Conservation (phyloP, 2,329 filamentous ascomycete species). For the Aspergillus sp. region DNA sequence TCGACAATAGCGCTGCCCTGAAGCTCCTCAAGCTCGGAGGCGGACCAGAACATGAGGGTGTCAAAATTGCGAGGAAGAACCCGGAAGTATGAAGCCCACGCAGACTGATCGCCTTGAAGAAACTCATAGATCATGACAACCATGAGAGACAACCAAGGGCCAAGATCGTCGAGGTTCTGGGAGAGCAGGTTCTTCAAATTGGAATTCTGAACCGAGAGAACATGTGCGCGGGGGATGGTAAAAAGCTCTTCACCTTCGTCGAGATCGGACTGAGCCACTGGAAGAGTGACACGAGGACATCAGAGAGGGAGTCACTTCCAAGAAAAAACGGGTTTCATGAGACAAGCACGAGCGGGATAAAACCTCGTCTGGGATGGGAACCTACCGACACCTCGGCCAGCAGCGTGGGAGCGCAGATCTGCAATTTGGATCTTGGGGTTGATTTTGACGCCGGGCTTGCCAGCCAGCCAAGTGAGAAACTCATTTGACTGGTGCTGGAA, state of each 20-base stretch:
- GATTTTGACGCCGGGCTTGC: slow-evolving; percentile 54
- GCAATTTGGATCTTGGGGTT: slow-evolving; percentile 60
- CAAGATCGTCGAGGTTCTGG: slow-evolving; percentile 53
- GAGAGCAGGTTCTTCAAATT: slow-evolving; percentile 62
- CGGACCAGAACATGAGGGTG: slow-evolving; percentile 87
- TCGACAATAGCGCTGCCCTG: slow-evolving; percentile 74
- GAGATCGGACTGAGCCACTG: slow-evolving; percentile 73
- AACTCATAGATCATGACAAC: slow-evolving; percentile 79
- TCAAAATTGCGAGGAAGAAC: slow-evolving; percentile 73
- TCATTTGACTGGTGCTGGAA: slow-evolving; percentile 51
- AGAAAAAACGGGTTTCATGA: slow-evolving; percentile 13
- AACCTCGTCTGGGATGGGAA: slow-evolving; percentile 28
- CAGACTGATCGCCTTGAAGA: slow-evolving; percentile 60
- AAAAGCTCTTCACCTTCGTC: slow-evolving; percentile 75
- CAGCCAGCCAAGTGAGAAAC: slow-evolving; percentile 61
- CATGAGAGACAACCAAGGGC: slow-evolving; percentile 64
- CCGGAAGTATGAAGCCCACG: slow-evolving; percentile 77
- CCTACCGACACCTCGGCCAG: slow-evolving; percentile 66
- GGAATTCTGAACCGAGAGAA: slow-evolving; percentile 75
- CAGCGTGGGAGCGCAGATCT: slow-evolving; percentile 58
- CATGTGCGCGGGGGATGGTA: slow-evolving; percentile 69
- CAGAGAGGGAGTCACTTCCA: slow-evolving; percentile 22
- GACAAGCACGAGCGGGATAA: slow-evolving; percentile 18
- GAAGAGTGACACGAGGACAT: slow-evolving; percentile 17
- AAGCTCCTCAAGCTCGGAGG: slow-evolving; percentile 68